Base-by-base conservation (phyloP, 805 yeast species). In the Spencermartinsiella europaea region DNA sequence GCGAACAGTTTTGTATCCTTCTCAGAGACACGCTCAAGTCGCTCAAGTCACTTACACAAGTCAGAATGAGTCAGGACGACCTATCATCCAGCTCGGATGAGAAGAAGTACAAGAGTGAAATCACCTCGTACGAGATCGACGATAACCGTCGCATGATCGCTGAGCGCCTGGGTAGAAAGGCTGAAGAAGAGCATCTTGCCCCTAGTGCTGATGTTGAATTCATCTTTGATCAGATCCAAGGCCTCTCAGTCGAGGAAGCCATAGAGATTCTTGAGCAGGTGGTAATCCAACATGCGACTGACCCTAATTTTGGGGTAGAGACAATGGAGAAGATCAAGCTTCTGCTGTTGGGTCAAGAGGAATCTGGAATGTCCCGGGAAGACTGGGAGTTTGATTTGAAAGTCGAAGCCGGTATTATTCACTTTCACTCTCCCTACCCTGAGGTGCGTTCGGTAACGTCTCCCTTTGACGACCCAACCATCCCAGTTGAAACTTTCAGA, bases 361-460 rank as follows among this genome's bases (percentile, higher is more conserved):
- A 28, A 12, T 39, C 42, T 16, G 48, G 49, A 4, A 37, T 44
- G 35, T 41, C 43, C 17, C 37, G 7, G 17, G 56, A 56, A 4
- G 50, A 42, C 10, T 42, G 38, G 21, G 48, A 52, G 7, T 46
- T 46, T 22, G 69, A 69, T 34, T 59, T 61, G 19, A 63, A 63
- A 44, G 52, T 67, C 19, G 72, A 72, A 46, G 77, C 77, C 3
- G 72, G 68, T 16, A 56, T 74, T 36, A 65, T 61, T 42, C 53
- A 51, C 49, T 51, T 43, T 45, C 72, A 69, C 52, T 75, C 80
- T 1, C 80, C 81, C 3, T 77, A 77, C 48, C 80, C 81, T 3
- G 83, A 78, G 56, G 77, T 78, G 17, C 60, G 82, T 40, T 73
- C 82, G 4, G 75, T 79, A 22, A 71, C 77, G 8, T 75, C 72